Base-by-base conservation (phyloP, 306 rosid species). In the Fragaria vesca region DNA sequence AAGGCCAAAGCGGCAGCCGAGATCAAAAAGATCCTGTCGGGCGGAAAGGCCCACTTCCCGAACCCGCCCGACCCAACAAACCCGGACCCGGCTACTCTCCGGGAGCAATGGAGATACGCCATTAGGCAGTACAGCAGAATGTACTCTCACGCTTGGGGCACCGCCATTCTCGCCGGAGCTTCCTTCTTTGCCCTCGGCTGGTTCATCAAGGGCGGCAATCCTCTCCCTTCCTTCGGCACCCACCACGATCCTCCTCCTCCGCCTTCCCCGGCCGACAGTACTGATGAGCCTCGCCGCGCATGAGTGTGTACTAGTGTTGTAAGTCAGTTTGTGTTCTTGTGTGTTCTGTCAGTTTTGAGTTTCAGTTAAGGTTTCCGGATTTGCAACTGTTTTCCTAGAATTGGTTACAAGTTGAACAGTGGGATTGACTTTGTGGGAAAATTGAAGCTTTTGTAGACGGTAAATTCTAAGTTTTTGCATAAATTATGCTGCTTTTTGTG, bases 71-170 rank as follows among this genome's bases (percentile, higher is more conserved):
- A 95, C 43, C 28, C 81, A 2, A 40, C 67, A 74, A 92, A 82
- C 66, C 97, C 97, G 0, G 97, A 95, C 81, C 69, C 93, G 2
- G 90, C 87, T 8, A 95, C 97, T n/a, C 96, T 95, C 40, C 81
- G 90, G 54, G 97, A 93, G 80, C 97, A 95, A 76, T 92, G 97
- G 99, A 88, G 77, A 69, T 95, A 43, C 47, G 97, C 99, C 47
- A 85, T 83, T 8, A 86, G 76, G 69, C 91, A 95, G 78, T 95
- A 93, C 85, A 80, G 94, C 60, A 85, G 74, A 75, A 93, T 97
- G 96, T 95, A 95, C 84, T 83, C 96, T 48, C 97, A 88, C 58
- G 99, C 97, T 52, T 95, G 99, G 99, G 97, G 99, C 12, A 87
- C 97, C 57, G 97, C 99, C 38, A 88, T 95, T 81, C 89, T 95